Percentiles rank a stretch among this genome's conserved stretches.
phyloP scores from a whole-genome alignment of 495 filamentous ascomycete species.

The Penicillium silybi region DNA sequence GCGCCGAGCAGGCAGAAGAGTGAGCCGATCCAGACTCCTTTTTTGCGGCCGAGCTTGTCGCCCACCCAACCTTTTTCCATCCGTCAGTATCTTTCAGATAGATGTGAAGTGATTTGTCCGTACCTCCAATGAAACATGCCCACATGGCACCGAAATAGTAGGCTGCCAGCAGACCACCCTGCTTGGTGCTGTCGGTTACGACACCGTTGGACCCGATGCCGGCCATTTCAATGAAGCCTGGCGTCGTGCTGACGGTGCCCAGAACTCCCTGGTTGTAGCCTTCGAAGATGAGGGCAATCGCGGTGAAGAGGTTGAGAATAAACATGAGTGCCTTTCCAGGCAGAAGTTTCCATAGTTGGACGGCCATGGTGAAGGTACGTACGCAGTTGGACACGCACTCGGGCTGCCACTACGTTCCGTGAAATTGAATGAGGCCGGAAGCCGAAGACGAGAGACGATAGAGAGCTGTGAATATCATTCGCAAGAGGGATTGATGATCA shows the following conservation, averaged over 20 bases:
- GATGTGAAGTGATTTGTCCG: neutral
- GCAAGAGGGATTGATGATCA: neutral
- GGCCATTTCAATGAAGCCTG: slow-evolving; percentile 9
- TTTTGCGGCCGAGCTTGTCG: slow-evolving; percentile 26
- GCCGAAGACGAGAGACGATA: neutral
- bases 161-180: slow-evolving; percentile 26
- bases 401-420: neutral
- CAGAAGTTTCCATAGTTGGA: slow-evolving; percentile 3
- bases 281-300: slow-evolving; percentile 8
- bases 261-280: slow-evolving; percentile 7
- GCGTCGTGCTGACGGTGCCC: slow-evolving; percentile 2
- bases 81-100: neutral
- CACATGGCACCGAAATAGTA: slow-evolving; percentile 32
- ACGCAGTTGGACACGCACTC: neutral
- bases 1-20: slow-evolving; percentile 23
- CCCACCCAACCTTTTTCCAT: slow-evolving; percentile 17
- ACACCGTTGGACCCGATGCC: slow-evolving; percentile 3
- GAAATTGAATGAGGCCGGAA: neutral
- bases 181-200: slow-evolving; percentile 9
- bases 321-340: slow-evolving; percentile 5
- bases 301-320: slow-evolving; percentile 5
- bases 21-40: slow-evolving; percentile 22
- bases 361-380: neutral
- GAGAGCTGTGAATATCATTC: neutral
- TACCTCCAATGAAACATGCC: slow-evolving; percentile 22